Evolutionary conservation across 73 alveolate species (phyloP), one percentile per base, ranked within the genome.

Genomic region (Breviolum minutum): DNA sequence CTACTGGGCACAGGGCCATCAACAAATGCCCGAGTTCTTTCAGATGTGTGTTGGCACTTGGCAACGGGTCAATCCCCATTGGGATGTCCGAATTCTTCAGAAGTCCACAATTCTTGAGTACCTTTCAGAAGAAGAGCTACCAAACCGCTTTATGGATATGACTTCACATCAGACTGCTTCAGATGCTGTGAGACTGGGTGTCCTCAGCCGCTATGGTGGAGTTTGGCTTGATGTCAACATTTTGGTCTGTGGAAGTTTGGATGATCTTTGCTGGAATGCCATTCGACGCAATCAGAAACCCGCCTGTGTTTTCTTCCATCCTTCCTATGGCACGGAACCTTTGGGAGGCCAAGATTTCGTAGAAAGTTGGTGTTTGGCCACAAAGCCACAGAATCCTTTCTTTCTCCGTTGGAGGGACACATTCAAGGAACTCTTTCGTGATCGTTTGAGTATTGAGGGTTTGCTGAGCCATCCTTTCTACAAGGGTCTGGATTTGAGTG

Each of bases 1-100:
- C 40, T 94, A 94, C 70, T 94, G 99, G 99, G 99, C 99, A 9
- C 99, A 94, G 83, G 99, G 99, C 71, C 99, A 91, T 63, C 74
- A 73, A 88, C 97, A 77, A 54, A 14, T 83, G 92, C 92, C 92
- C 27, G 76, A 83, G 92, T 83, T 94, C 63, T 94, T 94, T 83
- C 79, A n/a, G 27, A 60, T 94, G 82, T 94, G 99, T 69, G 99
- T 94, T 69, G 93, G n/a, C 63, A 94, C 99, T 22, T 94, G 99
- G 99, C 99, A 94, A 63, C 99, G 99, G 17, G 71, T 63, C 82
- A 94, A 94, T 60, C 99, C 99, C 29, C 99, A 94, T 61, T 94
- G 99, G 99, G 99, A 94, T 94, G 99, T 89, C 61, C 96, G 96
- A 8, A 89, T 89, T 26, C 69, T 89, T 16, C 96, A 89, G 77